Conservation (phyloP, 257 asterid genomes). For the Nicotiana undulata region DNA sequence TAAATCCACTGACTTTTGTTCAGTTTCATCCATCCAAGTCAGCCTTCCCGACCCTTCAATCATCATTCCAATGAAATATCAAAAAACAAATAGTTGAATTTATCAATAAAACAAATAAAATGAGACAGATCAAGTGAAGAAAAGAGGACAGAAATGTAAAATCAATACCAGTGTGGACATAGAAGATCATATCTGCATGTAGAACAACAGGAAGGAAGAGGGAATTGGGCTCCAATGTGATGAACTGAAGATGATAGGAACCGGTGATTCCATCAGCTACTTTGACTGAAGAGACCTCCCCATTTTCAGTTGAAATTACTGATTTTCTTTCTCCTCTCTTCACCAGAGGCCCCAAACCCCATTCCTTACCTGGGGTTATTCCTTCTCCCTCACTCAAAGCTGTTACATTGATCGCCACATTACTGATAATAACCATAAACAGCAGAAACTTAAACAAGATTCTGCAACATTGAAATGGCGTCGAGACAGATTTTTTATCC, state of each 20-base stretch:
- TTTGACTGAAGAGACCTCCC: slow-evolving; percentile 49
- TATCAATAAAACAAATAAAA: neutral
- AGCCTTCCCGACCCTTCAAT: slow-evolving; percentile 64
- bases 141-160: neutral
- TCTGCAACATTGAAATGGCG: neutral
- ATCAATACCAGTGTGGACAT: slow-evolving; percentile 65
- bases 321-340: slow-evolving; percentile 30
- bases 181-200: slow-evolving; percentile 75
- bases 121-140: neutral
- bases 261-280: slow-evolving; percentile 28
- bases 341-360: slow-evolving; percentile 28
- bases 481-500: neutral
- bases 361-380: slow-evolving; percentile 6
- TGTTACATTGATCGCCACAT: neutral
- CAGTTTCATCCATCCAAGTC: slow-evolving; percentile 51
- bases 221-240: slow-evolving; percentile 79
- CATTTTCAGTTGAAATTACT: slow-evolving; percentile 46
- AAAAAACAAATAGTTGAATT: neutral
- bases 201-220: slow-evolving; percentile 68
- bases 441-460: neutral
- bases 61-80: neutral
- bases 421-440: neutral
- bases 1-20: slow-evolving; percentile 22
- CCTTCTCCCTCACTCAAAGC: neutral
- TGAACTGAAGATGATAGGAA: slow-evolving; percentile 55